Evolutionary conservation across 192 early-diverging fungal species (phyloP).

Genomic region (Umbelopsis sp.): DNA sequence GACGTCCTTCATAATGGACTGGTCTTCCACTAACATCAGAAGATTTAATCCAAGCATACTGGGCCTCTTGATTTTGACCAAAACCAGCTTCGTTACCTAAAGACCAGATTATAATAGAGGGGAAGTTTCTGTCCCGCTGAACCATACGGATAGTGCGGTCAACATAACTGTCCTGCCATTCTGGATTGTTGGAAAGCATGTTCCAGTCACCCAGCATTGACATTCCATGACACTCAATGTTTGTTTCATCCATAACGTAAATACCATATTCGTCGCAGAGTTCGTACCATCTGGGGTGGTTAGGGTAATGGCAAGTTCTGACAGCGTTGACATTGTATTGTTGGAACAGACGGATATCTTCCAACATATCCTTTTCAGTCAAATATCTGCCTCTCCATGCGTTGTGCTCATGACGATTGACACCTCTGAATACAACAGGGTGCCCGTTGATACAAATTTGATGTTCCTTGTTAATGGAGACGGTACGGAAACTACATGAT

Average conservation of each 20-base stretch:
- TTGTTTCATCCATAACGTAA: conserved; percentile 17
- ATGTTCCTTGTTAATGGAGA: conserved; percentile 3
- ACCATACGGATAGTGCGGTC: conserved; percentile 15
- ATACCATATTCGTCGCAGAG: conserved; percentile 25
- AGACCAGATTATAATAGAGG: conserved; percentile 17
- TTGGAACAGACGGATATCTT: conserved; percentile 15
- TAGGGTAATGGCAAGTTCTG: conserved; percentile 20
- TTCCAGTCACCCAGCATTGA: neutral
- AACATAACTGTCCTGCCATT: conserved; percentile 8
- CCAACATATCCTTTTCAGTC: conserved; percentile 18
- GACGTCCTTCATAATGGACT: conserved; percentile 17
- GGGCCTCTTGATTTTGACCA: conserved; percentile 15
- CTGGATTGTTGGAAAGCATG: conserved; percentile 8
- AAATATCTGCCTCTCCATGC: conserved; percentile 15
- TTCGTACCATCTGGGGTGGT: conserved; percentile 22
- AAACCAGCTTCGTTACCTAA: conserved; percentile 20
- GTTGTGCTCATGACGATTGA: conserved; percentile 22
- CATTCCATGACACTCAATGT: conserved; percentile 16
- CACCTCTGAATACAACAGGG: conserved; percentile 10
- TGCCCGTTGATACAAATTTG: conserved; percentile 14
- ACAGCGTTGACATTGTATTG: conserved; percentile 20
- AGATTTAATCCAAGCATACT: conserved; percentile 18
- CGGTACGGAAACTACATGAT: neutral
- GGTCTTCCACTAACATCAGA: neutral
- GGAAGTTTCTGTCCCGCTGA: conserved; percentile 20